Conservation (phyloP, 805 yeast species). For the Alloascoidea africana region DNA sequence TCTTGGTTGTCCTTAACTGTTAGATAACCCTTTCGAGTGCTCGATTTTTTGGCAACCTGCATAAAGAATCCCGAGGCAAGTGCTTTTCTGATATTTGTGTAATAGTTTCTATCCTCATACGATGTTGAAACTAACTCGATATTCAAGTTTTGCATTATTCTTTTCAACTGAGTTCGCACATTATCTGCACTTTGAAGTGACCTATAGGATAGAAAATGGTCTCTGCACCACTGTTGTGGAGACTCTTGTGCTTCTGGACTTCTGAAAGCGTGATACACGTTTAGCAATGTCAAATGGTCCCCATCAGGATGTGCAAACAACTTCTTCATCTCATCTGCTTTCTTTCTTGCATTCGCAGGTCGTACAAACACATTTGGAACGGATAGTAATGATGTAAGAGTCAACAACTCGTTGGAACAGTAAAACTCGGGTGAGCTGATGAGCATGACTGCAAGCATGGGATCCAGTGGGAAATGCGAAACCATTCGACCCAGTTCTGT, state of each 20-base stretch:
- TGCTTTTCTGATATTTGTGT: slow-evolving; percentile 72
- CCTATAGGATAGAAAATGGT: slow-evolving; percentile 72
- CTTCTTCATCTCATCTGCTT: slow-evolving; percentile 84
- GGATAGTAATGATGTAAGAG: slow-evolving; percentile 80
- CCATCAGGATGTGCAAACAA: slow-evolving; percentile 88
- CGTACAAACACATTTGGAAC: slow-evolving; percentile 93
- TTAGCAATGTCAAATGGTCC: slow-evolving; percentile 82
- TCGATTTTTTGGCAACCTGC: slow-evolving; percentile 88
- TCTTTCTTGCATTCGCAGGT: slow-evolving; percentile 74
- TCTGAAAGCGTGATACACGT: slow-evolving; percentile 75
- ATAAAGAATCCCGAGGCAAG: slow-evolving; percentile 88
- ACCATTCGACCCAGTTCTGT: slow-evolving; percentile 85
- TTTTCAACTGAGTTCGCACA: slow-evolving; percentile 68
- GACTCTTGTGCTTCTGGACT: slow-evolving; percentile 54
- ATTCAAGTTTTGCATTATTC: slow-evolving; percentile 73
- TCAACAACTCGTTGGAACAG: slow-evolving; percentile 79
- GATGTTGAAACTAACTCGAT: slow-evolving; percentile 59
- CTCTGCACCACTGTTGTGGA: slow-evolving; percentile 74
- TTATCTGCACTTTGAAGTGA: slow-evolving; percentile 76
- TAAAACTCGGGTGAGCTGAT: slow-evolving; percentile 75
- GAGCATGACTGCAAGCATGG: slow-evolving; percentile 85
- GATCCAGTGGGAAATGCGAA: slow-evolving; percentile 89
- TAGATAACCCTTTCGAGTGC: slow-evolving; percentile 53
- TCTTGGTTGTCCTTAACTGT: slow-evolving; percentile 96
- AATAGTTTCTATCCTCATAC: slow-evolving; percentile 46